Evolutionary conservation across 176 grass and related monocot genomes (phyloP), one percentile per base, ranked within the genome.

Genomic region (Bromus sterilis): DNA sequence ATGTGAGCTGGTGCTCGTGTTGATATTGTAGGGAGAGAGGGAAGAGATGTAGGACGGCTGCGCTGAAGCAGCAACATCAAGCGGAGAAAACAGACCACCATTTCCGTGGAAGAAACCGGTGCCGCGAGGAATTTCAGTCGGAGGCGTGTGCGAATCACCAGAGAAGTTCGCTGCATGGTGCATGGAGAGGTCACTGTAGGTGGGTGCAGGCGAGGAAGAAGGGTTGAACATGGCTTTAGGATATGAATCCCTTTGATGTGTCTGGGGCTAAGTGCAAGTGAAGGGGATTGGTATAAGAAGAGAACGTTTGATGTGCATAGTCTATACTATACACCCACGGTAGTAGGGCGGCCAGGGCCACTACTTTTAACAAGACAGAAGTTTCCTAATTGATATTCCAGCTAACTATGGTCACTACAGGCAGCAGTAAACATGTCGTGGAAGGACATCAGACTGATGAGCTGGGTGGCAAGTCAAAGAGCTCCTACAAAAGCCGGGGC

Each of bases 161-260:
- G 89, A 89, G 84, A 70, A 83, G 82, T 51, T 83, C 36, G 44
- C n/a, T 51, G 73, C 65, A 24, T 78, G 83, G 64, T 85, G 56
- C 60, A 85, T 71, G 75, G 24, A 49, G 79, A 61, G 30, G 63
- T 85, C 84, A 63, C 32, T 73, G 64, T 77, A 85, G 81, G 68
- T 89, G 79, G 65, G 56, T 6, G 7, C 5, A 13, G 58, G 58
- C 4, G 68, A 88, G 57, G 86, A 79, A 10, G 86, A 82, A 84
- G 87, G 78, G 43, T 74, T 80, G 75, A 89, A 87, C 93, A 92
- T 94, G 89, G 78, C 61, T 81, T 81, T 62, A 86, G 67, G 80
- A 34, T 59, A 80, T 74, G 30, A 66, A 79, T 59, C 49, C 79
- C 79, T 69, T 78, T 16, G 72, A n/a, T 86, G 72, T 85, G 78